Conservation (phyloP, 2,329 filamentous ascomycete species). For the Fusarium fracticaudum region DNA sequence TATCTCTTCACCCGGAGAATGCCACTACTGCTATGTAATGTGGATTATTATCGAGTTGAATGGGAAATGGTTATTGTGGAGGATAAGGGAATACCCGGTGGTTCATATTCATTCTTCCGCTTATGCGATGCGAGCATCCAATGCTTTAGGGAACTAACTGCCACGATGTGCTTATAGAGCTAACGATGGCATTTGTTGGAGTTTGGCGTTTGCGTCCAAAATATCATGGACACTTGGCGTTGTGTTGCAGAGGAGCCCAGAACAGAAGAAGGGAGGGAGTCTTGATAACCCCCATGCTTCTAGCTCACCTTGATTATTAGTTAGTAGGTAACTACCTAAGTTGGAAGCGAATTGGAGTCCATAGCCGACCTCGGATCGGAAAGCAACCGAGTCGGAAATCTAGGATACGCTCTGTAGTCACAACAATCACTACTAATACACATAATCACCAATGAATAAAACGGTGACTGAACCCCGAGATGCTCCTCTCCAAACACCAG, state of each 20-base stretch:
- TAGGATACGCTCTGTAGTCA: conserved; percentile 11
- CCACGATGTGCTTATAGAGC: background rate
- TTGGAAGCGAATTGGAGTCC: background rate
- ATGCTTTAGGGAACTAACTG: conserved; percentile 4
- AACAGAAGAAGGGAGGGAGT: background rate
- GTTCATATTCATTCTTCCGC: conserved; percentile 18
- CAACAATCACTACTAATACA: conserved; percentile 30
- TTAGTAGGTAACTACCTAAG: background rate
- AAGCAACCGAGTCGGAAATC: conserved; percentile 14
- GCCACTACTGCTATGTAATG: conserved; percentile 16
- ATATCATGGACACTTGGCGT: conserved; percentile 20
- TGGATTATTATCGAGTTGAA: background rate
- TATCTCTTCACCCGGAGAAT: conserved; percentile 38
- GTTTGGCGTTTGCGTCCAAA: conserved; percentile 13
- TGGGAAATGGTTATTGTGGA: background rate
- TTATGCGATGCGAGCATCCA: conserved; percentile 9
- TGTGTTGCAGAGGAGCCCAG: background rate
- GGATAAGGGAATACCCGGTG: conserved; percentile 41
- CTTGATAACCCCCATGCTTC: background rate
- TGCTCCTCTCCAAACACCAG: background rate
- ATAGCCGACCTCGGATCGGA: conserved; percentile 31
- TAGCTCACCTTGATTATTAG: background rate
- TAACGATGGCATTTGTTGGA: background rate
- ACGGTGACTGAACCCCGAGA: conserved; percentile 33
- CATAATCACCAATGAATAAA: conserved; percentile 9